A percentile compares a stretch with the other conserved stretches of the same genome.
Evolutionary conservation across 495 filamentous ascomycete genomes (phyloP).

Genomic region (Penicillium desertorum): DNA sequence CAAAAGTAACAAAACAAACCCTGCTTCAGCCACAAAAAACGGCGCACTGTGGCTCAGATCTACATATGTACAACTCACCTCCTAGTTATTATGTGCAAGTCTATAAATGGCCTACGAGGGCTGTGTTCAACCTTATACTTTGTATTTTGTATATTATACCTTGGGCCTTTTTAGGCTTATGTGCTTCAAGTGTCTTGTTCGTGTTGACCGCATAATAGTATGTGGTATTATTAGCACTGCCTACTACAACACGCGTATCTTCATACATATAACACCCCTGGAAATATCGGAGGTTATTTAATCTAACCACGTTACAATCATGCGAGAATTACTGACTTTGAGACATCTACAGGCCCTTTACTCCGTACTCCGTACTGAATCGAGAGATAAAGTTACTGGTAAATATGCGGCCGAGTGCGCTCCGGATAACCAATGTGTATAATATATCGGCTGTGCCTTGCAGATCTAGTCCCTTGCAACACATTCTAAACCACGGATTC

Average conservation of each 20-base stretch:
- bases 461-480: conserved; percentile 12
- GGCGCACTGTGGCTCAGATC: not conserved
- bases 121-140: not conserved
- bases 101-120: not conserved
- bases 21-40: not conserved
- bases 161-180: not conserved
- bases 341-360: not conserved
- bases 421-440: not conserved
- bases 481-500: not conserved
- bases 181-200: not conserved
- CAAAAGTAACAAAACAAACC: not conserved
- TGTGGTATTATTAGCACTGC: not conserved
- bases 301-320: not conserved
- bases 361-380: not conserved
- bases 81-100: too few relatives aligned
- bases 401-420: not conserved
- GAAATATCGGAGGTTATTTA: conserved; percentile 4
- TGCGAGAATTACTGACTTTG: not conserved
- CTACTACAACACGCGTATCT: not conserved
- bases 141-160: not conserved
- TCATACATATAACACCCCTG: not conserved
- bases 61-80: not conserved
- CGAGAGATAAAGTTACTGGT: not conserved
- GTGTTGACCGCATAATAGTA: not conserved
- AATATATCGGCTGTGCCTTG: conserved; percentile 10